Evolutionary conservation across 352 stramenopile genomes (phyloP).

Genomic region (Phytophthora uliginosa): DNA sequence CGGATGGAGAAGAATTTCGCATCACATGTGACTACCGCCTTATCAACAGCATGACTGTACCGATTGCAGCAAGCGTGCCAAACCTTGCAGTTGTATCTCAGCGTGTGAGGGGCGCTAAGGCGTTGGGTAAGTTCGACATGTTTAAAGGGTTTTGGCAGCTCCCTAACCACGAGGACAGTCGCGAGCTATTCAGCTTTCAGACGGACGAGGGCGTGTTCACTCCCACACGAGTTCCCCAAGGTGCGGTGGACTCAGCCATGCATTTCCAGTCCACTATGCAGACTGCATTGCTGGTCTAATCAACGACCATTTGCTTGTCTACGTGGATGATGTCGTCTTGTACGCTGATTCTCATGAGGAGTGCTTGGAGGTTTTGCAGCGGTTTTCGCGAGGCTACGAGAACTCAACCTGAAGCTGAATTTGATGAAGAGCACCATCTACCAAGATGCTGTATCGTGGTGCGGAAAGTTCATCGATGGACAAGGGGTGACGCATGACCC

Average conservation of each 20-base stretch:
- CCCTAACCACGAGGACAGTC: not conserved
- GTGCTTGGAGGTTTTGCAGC: not conserved
- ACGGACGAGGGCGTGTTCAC: not conserved
- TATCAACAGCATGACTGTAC: no score
- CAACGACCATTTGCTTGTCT: constrained; percentile 2
- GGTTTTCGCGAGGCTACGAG: not conserved
- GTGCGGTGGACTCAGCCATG: not conserved
- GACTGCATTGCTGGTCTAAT: not conserved
- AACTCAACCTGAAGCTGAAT: not conserved
- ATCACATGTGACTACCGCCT: no score
- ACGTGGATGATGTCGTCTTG: constrained; percentile 1
- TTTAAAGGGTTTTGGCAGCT: constrained; percentile 1
- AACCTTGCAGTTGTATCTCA: no score
- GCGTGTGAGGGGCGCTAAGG: not conserved
- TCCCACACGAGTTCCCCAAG: not conserved
- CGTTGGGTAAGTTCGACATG: constrained; percentile 3
- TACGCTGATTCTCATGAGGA: not conserved
- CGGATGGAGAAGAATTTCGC: no score
- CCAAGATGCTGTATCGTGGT: not conserved
- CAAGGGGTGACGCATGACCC: not conserved
- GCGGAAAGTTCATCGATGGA: not conserved
- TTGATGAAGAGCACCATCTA: not conserved
- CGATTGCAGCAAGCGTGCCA: no score
- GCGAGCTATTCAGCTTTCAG: not conserved
- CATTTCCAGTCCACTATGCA: constrained; percentile 3